phyloP scores from a whole-genome alignment of 176 grass and related monocot species.

The Oryza officinalis region DNA sequence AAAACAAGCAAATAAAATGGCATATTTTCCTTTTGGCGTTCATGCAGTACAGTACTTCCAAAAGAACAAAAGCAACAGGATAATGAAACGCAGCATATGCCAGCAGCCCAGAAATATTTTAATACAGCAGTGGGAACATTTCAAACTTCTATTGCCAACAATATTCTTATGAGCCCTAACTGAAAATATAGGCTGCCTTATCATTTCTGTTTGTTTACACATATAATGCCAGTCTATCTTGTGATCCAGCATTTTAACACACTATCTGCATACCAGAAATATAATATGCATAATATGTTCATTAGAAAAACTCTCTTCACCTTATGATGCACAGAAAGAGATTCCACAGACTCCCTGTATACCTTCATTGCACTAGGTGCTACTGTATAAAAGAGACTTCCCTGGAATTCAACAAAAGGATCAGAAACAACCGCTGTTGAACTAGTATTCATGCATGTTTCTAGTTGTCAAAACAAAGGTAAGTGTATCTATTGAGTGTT shows the following conservation, averaged over 20 bases:
- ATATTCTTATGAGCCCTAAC: not conserved
- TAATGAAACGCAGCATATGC: not conserved
- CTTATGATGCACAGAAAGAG: constrained; percentile 69
- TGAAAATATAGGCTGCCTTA: not conserved
- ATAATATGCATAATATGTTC: constrained; percentile 9
- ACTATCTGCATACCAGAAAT: not conserved
- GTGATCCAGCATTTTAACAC: constrained; percentile 23
- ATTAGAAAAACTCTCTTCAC: constrained; percentile 46
- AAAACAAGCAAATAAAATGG: not conserved
- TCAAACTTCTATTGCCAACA: not conserved
- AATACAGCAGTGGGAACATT: constrained; percentile 6
- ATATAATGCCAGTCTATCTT: not conserved
- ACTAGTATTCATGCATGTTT: constrained; percentile 11
- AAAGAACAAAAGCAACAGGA: not conserved
- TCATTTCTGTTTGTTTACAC: constrained; percentile 18
- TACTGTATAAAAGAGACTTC: constrained; percentile 80
- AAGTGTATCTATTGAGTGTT: constrained; percentile 17
- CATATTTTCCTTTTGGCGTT: not conserved
- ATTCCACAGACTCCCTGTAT: constrained; percentile 90
- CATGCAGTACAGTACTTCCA: constrained; percentile 15
- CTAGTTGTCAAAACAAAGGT: constrained; percentile 15
- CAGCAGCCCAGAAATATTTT: not conserved
- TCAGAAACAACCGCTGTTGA: constrained; percentile 8
- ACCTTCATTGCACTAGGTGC: constrained; percentile 68
- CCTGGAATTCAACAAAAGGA: constrained; percentile 57